These are phyloP conservation scores for Hyaloscypha finlandica DNA, from an alignment of 495 filamentous ascomycete genomes.

Conservation along the genomic window DNA sequence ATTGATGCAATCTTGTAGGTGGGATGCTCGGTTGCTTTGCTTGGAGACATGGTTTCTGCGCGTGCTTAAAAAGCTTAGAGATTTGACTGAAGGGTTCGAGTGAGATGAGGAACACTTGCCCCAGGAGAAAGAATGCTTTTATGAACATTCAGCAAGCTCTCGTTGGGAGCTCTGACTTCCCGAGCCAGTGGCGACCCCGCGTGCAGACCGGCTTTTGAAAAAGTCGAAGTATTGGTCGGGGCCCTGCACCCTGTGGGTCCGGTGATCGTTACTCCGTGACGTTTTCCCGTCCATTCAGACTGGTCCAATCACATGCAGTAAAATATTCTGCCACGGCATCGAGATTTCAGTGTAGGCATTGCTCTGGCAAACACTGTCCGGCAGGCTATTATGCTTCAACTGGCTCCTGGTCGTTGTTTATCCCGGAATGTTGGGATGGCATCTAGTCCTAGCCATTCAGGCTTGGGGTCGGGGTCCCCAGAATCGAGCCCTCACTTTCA, in stretches of 20 bases:
- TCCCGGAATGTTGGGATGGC: no score
- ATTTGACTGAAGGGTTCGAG: no score
- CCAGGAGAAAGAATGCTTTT: background rate
- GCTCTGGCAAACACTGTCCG: no score
- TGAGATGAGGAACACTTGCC: background rate
- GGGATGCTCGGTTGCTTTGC: conserved; percentile 6
- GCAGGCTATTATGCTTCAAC: no score
- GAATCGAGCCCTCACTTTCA: no score
- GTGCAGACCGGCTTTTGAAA: background rate
- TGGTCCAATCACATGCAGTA: background rate
- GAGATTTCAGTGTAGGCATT: no score
- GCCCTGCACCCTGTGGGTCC: background rate
- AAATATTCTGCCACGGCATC: no score
- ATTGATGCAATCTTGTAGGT: conserved; percentile 46
- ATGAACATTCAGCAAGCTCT: background rate
- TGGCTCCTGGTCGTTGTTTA: no score
- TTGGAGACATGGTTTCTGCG: conserved; percentile 16
- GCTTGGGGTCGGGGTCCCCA: no score
- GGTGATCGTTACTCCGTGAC: background rate
- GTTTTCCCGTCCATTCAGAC: background rate
- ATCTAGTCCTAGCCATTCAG: no score
- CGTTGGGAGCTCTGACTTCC: background rate
- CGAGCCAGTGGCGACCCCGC: background rate
- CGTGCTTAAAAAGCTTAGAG: no score
- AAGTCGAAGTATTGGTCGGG: no score